phyloP scores from a whole-genome alignment of 257 asterid species.

The Primulina huaijiensis region DNA sequence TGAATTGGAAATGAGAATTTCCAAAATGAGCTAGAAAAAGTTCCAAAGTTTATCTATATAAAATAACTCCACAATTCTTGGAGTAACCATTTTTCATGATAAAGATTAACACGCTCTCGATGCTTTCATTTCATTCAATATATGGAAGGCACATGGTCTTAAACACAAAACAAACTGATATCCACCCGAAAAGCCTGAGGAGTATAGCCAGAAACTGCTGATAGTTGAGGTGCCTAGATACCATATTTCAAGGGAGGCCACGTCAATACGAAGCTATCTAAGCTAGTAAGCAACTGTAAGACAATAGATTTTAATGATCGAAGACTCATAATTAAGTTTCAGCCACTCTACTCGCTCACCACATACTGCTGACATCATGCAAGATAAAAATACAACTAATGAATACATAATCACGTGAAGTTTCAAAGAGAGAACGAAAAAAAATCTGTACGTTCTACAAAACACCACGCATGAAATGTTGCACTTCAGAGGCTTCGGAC shows the following conservation, averaged over 20 bases:
- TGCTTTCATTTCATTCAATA: not conserved
- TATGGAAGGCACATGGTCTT: not conserved
- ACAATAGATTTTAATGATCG: not conserved
- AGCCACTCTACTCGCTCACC: not conserved
- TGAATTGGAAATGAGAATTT: too few relatives aligned
- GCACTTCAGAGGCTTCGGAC: not conserved
- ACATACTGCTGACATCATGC: not conserved
- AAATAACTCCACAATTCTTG: too few relatives aligned
- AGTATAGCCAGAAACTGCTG: too few relatives aligned
- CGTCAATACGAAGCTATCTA: too few relatives aligned
- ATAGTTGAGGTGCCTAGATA: too few relatives aligned
- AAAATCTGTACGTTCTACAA: too few relatives aligned
- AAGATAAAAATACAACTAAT: not conserved
- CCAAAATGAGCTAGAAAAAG: too few relatives aligned
- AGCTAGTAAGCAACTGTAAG: not conserved
- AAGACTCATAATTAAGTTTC: not conserved
- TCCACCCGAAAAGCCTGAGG: not conserved
- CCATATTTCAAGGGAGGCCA: not conserved
- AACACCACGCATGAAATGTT: not conserved
- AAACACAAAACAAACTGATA: too few relatives aligned
- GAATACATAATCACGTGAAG: not conserved
- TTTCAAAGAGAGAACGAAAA: not conserved
- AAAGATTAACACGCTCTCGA: too few relatives aligned
- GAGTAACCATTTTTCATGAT: too few relatives aligned
- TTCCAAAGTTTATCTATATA: too few relatives aligned